A percentile compares a stretch with the other conserved stretches of the same genome.
Evolutionary conservation across 768 basidiomycete species (phyloP).

Genomic region (Rhizopogon salebrosus): DNA sequence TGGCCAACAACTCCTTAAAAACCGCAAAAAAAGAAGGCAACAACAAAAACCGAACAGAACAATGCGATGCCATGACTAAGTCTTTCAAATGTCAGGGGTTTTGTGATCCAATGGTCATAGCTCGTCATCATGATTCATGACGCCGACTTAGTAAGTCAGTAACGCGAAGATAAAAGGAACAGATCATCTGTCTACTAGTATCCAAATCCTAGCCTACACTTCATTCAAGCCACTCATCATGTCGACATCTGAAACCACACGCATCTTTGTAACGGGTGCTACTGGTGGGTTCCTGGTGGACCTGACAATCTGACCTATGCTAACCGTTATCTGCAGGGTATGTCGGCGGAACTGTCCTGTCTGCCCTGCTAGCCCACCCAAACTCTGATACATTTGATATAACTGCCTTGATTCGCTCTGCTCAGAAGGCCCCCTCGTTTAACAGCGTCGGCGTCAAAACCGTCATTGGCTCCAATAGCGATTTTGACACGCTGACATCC

Average conservation of each 20-base stretch:
- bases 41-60: too few relatives aligned
- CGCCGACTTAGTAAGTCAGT: too few relatives aligned
- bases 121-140: too few relatives aligned
- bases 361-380: slow-evolving; percentile 40
- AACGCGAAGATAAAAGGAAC: too few relatives aligned
- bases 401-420: slow-evolving; percentile 40
- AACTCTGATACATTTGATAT: slow-evolving; percentile 36
- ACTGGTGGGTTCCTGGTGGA: slow-evolving; percentile 13
- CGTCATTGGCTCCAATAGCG: slow-evolving; percentile 37
- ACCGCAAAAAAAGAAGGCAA: too few relatives aligned
- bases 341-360: slow-evolving; percentile 50
- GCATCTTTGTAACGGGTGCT: slow-evolving; percentile 12
- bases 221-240: not conserved
- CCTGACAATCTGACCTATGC: not conserved
- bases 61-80: too few relatives aligned
- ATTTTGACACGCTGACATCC: slow-evolving; percentile 33
- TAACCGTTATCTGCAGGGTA: slow-evolving; percentile 34
- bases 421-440: slow-evolving; percentile 28
- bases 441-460: slow-evolving; percentile 11
- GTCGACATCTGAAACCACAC: not conserved
- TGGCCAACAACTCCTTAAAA: too few relatives aligned
- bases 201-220: too few relatives aligned
- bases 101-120: too few relatives aligned
- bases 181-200: too few relatives aligned
- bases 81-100: too few relatives aligned